Conservation (phyloP, 208 protist genomes). For the Crithidia mellificae region DNA sequence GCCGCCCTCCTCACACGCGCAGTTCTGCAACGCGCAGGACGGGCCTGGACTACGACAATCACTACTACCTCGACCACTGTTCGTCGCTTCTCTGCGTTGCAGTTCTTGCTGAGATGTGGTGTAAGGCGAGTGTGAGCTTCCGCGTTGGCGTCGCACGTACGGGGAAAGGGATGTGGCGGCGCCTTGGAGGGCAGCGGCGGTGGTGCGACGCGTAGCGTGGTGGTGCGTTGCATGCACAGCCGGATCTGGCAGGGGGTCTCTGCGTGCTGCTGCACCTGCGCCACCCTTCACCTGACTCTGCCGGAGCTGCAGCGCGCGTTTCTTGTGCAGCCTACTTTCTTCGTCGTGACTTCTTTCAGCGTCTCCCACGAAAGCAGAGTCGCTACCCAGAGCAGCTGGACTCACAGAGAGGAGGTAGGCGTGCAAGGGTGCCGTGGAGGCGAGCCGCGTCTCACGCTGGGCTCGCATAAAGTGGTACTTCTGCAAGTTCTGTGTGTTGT, state of each 20-base stretch:
- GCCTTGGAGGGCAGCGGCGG: background rate
- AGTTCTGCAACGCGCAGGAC: too few species aligned
- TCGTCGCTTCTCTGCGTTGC: too few species aligned
- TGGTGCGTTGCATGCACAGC: background rate
- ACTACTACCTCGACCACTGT: too few species aligned
- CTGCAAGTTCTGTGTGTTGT: slow-evolving; percentile 61
- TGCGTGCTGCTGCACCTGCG: slow-evolving; percentile 5
- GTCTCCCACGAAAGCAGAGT: too few species aligned
- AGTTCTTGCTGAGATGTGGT: too few species aligned
- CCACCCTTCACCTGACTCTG: background rate
- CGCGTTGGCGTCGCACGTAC: too few species aligned
- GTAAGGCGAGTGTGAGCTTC: too few species aligned
- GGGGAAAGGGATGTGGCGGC: too few species aligned
- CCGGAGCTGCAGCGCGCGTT: background rate
- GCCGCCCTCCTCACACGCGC: slow-evolving; percentile 64
- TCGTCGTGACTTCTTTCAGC: too few species aligned
- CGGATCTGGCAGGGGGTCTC: slow-evolving; percentile 8
- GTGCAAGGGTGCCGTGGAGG: slow-evolving; percentile 43
- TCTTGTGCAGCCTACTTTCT: too few species aligned
- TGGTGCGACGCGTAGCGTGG: background rate
- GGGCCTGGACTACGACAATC: too few species aligned
- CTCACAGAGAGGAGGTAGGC: slow-evolving; percentile 24
- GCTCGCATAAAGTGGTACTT: slow-evolving; percentile 74
- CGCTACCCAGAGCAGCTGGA: slow-evolving; percentile 1
- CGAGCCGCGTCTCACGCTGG: slow-evolving; percentile 44